These are phyloP conservation scores for Wickerhamiella allomyrinae DNA, from an alignment of 805 yeast genomes.

Conservation along the genomic window DNA sequence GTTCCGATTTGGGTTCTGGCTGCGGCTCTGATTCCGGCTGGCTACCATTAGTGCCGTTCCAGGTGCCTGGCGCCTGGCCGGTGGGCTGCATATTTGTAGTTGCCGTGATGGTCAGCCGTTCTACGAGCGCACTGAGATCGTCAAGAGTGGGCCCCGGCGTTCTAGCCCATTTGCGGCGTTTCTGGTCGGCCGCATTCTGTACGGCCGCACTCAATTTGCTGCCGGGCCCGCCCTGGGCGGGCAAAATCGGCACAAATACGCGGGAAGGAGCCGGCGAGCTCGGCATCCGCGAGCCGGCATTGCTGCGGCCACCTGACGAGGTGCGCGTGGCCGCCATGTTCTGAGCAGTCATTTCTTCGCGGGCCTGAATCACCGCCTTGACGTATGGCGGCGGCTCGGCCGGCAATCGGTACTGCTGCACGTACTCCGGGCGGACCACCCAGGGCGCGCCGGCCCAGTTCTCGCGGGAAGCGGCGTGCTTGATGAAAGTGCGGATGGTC, in stretches of 20 bases:
- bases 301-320: neutral
- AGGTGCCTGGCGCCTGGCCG: too few relatives aligned
- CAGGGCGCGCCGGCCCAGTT: conserved; percentile 88
- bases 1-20: too few relatives aligned
- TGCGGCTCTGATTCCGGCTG: neutral
- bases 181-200: too few relatives aligned
- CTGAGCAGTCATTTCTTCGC: conserved; percentile 1
- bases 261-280: neutral
- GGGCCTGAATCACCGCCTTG: conserved; percentile 3
- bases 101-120: neutral
- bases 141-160: neutral
- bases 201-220: too few relatives aligned
- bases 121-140: neutral
- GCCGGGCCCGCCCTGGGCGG: neutral
- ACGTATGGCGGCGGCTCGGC: conserved; percentile 11
- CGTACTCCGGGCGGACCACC: conserved; percentile 73
- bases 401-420: conserved; percentile 46
- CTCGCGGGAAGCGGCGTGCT: conserved; percentile 62
- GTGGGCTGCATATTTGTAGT: too few relatives aligned
- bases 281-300: neutral
- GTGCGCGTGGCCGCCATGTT: neutral
- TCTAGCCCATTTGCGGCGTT: neutral
- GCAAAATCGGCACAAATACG: neutral
- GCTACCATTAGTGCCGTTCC: neutral
- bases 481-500: conserved; percentile 76